Evolutionary conservation across 305 asterid species (phyloP).

Genomic region (Fraxinus ornus): DNA sequence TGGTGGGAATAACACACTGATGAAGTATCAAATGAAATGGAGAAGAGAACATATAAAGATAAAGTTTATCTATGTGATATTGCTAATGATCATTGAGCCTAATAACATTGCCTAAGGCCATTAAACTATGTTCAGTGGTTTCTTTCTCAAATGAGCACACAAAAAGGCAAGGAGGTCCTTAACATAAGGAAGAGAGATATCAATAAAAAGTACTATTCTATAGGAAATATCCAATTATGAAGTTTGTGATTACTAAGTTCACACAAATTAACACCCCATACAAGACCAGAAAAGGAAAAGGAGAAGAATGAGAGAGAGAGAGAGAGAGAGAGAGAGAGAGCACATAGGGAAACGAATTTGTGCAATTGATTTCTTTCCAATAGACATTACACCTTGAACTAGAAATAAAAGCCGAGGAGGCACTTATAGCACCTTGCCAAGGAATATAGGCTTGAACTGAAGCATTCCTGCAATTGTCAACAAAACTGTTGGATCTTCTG

Average conservation of each 20-base stretch:
- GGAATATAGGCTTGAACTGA: conserved; percentile 96
- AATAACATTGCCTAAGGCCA: background rate
- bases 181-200: background rate
- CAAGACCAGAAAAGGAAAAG: background rate
- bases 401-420: conserved; percentile 28
- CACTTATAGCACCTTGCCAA: conserved; percentile 67
- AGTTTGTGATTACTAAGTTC: background rate
- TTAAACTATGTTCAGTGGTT: background rate
- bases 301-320: background rate
- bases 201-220: background rate
- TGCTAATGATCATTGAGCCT: background rate
- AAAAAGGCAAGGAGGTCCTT: background rate
- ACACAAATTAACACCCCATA: background rate
- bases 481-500: conserved; percentile 95
- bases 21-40: background rate
- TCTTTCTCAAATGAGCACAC: background rate
- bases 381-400: conserved; percentile 19
- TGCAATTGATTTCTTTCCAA: conserved; percentile 12
- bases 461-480: conserved; percentile 98
- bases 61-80: background rate
- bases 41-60: background rate
- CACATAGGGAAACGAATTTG: background rate
- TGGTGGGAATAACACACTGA: background rate
- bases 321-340: background rate
- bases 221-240: background rate